These are phyloP conservation scores for Fraxinus greggii DNA, from an alignment of 305 asterid genomes.

Conservation along the genomic window DNA sequence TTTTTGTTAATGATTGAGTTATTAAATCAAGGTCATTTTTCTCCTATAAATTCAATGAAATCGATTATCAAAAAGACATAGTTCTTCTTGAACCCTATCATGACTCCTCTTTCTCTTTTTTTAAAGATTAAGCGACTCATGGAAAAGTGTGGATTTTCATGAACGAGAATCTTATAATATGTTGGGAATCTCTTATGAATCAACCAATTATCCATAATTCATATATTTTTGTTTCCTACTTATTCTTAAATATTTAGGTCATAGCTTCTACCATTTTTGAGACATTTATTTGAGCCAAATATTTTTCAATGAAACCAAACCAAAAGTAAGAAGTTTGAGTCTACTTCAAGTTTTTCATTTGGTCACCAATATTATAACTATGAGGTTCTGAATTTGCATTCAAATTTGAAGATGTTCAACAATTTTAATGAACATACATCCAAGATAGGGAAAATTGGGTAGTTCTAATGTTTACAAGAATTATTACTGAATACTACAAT, in stretches of 20 bases:
- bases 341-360: background rate
- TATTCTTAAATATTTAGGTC: background rate
- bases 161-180: too few relatives aligned
- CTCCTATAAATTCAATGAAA: background rate
- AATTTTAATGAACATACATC: background rate
- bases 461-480: background rate
- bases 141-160: too few relatives aligned
- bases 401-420: background rate
- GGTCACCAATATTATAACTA: background rate
- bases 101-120: background rate
- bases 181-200: too few relatives aligned
- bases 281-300: background rate
- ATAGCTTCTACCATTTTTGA: background rate
- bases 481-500: background rate
- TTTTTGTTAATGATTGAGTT: too few relatives aligned
- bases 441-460: background rate
- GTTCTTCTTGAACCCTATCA: background rate
- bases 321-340: background rate
- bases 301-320: background rate
- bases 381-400: background rate
- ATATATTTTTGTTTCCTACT: background rate
- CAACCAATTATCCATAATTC: background rate
- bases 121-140: background rate
- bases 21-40: background rate
- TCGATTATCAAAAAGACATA: too few relatives aligned